Base-by-base conservation (phyloP, 2,329 filamentous ascomycete genomes). In the Phaeomoniella chlamydospora region DNA sequence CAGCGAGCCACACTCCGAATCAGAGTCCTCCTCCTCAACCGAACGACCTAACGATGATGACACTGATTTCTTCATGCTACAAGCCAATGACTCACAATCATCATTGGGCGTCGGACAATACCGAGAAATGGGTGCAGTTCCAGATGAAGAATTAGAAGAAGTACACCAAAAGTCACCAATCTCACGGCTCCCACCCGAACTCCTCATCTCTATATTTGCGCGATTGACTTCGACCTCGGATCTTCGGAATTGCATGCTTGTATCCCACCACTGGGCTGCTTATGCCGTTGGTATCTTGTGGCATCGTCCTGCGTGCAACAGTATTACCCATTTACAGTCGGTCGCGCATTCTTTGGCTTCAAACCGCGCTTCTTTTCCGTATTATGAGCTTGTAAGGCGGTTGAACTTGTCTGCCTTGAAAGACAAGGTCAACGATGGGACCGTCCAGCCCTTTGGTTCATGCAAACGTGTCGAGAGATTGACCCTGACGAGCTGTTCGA, bases 261-360 rank as follows among this genome's bases (percentile, higher is more conserved):
- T 94, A n/a, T 94, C 80, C 51, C 87, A 86, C 58, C 75, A 80
- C 43, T 98, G 90, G 90, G 82, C 90, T 17, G 70, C 80, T 43
- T 94, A 94, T 53, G 80, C 82, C 35, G 90, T 96, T 46, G 88
- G 90, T 43, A 71, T 94, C 45, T 69, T 98, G 15, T 98, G 90
- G 90, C 87, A 94, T 57, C 74, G 90, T 29, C 90, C 90, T 1
- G 77, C 84, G 17, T 96, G 90, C 62, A 86, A 80, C 49, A 84
- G 77, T 48, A 94, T 85, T 81, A 60, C 68, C 10, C 86, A 86
- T 52, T 75, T 94, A 49, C 67, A 76, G 49, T 79, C 66, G 45
- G 90, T 98, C 45, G 87, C 86, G 51, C 68, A 71, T 39, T 87
- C 88, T 1, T 36, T 49, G n/a, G 73, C 94, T 22, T 70, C 74